Evolutionary conservation across 805 yeast species (phyloP), one percentile per base, ranked within the genome.

Genomic region (Spathaspora hagerdaliae): DNA sequence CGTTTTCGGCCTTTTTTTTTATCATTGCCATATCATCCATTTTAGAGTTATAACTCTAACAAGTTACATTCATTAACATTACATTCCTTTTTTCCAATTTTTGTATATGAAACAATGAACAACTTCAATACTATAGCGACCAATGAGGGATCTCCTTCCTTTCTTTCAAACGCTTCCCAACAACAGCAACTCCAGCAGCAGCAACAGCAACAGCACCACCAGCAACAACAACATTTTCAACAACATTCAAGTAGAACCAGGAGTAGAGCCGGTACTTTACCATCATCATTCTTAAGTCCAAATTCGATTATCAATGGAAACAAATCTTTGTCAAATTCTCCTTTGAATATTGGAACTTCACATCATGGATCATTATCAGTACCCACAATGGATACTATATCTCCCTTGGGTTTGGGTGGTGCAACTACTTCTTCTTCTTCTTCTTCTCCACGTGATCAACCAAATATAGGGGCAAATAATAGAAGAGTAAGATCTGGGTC

Each of bases 221-320:
- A 39, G 9, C 41, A 31, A 39, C 19, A 12, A 29, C 34, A 39
- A 27, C 34, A 27, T 27, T 15, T 9, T 6, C 41, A 14, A 31
- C 41, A 2, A n/a, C 36, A 4, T 13, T 32, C 29, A 54, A 63
- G 50, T 59, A 61, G 52, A 52, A 72, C 54, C 72, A 74, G 94
- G 50, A 80, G 85, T 38, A 74, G 95, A 51, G 86, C 94, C 2
- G 94, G 94, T 2, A 87, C 95, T 11, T 66, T 87, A 40, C 92
- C 94, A 7, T 81, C 90, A 15, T 67, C 83, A 40, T 73, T 82
- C 46, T 47, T 60, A 40, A 53, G 36, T 40, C 36, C 43, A 31
- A 33, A 33, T 27, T 32, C 43, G 2, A 32, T 40, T 19, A 7
- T 33, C 5, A 33, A 33, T 3, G n/a, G 33, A 29, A 37, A 31